Base-by-base conservation (phyloP, 208 protist species). In the Leishmania lainsoni region DNA sequence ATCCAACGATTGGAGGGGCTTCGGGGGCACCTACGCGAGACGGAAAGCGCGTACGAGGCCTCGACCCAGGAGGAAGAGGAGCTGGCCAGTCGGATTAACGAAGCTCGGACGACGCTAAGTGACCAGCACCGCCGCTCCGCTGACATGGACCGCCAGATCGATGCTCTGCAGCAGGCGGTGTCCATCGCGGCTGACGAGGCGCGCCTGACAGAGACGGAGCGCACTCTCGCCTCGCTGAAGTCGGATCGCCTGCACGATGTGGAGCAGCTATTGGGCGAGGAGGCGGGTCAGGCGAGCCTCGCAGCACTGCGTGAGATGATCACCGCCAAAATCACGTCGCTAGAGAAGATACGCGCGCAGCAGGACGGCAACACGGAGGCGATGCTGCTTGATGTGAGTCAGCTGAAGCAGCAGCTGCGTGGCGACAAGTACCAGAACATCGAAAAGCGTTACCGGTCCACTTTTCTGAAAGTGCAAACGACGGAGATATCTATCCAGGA, bases 391-490 rank as follows among this genome's bases (percentile, higher is more conserved):
- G 92, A 97, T 76, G 76, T 98, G 4, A 76, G 65, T 26, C 75
- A 87, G 20, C 84, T 94, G 32, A 90, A 90, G 83, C 75, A 63
- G 66, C 88, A 97, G 75, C 87, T 98, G 29, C 66, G 73, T 22
- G 77, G 82, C 3, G 92, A 93, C 39, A 97, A 96, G 85, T 98
- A 97, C 74, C 82, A 90, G 45, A 88, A 94, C 72, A 90, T 98
- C 63, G 93, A 97, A 77, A 92, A 95, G 75, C 93, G 94, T 39
- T 96, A 97, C 88, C 88, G 93, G 42, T 96, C 92, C 48, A 97
- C 93, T 10, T 96, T 97, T 74, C 83, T 98, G n/a, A 94, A 95
- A 84, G 87, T 97, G 20, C 91, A 96, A 68, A 98, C 96, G 14
- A 93, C 90, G 5, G 90, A 97, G 79, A 94, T 98, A 59, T 93